Conservation (phyloP, 2,329 filamentous ascomycete species). For the Talaromyces rugulosus region DNA sequence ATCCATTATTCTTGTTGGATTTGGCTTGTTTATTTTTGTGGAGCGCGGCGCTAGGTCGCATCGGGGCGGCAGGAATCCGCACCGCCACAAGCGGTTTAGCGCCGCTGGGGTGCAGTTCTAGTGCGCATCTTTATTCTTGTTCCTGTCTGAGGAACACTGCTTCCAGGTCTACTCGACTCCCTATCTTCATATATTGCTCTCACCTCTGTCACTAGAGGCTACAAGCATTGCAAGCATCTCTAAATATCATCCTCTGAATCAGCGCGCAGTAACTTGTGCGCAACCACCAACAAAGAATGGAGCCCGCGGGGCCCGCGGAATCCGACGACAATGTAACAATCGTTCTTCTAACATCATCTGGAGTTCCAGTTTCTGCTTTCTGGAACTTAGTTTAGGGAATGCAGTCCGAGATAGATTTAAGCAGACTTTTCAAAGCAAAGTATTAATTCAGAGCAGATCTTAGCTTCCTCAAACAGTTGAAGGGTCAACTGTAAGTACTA, state of each 20-base stretch:
- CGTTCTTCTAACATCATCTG: neutral
- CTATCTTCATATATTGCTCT: neutral
- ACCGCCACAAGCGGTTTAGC: neutral
- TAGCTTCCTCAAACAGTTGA: too few relatives aligned
- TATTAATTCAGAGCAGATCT: too few relatives aligned
- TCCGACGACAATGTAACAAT: neutral
- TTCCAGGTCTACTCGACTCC: neutral
- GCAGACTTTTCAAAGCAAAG: too few relatives aligned
- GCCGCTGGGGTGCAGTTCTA: neutral
- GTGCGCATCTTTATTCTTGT: neutral
- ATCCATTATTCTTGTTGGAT: neutral
- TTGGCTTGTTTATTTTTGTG: slow-evolving; percentile 2
- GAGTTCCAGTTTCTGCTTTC: neutral
- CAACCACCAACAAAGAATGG: neutral
- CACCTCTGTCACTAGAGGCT: neutral
- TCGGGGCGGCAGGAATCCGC: neutral
- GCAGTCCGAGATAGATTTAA: neutral
- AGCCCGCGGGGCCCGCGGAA: neutral
- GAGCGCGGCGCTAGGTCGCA: neutral
- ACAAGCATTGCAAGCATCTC: neutral
- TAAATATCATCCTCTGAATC: neutral
- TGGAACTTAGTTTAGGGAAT: neutral
- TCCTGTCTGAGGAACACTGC: neutral
- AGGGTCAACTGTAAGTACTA: neutral
- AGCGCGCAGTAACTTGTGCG: neutral